A percentile compares a stretch with the other conserved stretches of the same genome.
These are phyloP conservation scores for Wallemia mellicola DNA, from an alignment of 1,284 basidiomycete species.

Conservation along the genomic window DNA sequence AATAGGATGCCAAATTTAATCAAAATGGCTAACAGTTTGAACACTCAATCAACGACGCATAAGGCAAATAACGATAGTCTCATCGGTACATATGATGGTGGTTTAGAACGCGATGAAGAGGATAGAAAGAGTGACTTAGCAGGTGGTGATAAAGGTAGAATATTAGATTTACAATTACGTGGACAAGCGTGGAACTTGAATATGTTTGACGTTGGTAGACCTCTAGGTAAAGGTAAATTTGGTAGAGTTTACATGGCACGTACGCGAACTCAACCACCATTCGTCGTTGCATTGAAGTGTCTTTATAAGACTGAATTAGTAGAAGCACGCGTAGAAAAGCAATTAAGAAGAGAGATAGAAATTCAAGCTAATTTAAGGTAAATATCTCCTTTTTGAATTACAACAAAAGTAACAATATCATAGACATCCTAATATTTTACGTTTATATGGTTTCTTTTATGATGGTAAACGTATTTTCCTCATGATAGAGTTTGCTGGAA, in stretches of 20 bases:
- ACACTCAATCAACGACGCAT: background rate
- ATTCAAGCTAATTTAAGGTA: conserved; percentile 77
- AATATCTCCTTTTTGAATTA: background rate
- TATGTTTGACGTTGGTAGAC: conserved; percentile 78
- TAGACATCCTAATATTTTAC: conserved; percentile 74
- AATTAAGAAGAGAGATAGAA: conserved; percentile 88
- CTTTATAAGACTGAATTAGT: conserved; percentile 91
- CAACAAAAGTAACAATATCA: background rate
- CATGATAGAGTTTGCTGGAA: conserved; percentile 84
- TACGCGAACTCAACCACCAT: conserved; percentile 56
- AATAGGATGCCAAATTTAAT: background rate
- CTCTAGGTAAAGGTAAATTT: conserved; percentile 93
- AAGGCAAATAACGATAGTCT: background rate
- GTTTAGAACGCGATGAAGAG: conserved; percentile 14
- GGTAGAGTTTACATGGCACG: conserved; percentile 96
- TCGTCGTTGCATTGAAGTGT: conserved; percentile 89
- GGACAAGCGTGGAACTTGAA: conserved; percentile 32
- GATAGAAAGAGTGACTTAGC: conserved; percentile 10
- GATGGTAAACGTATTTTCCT: conserved; percentile 94
- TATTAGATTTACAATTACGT: conserved; percentile 2
- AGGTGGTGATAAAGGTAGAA: conserved; percentile 4
- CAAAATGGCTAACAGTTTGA: background rate
- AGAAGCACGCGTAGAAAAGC: conserved; percentile 31
- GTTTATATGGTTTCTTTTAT: conserved; percentile 89
- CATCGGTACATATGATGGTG: conserved; percentile 14